Percentiles rank a stretch among this genome's conserved stretches.
Conservation (phyloP, 1,139 yeast genomes). For the Suhomyces ambrosiae region DNA sequence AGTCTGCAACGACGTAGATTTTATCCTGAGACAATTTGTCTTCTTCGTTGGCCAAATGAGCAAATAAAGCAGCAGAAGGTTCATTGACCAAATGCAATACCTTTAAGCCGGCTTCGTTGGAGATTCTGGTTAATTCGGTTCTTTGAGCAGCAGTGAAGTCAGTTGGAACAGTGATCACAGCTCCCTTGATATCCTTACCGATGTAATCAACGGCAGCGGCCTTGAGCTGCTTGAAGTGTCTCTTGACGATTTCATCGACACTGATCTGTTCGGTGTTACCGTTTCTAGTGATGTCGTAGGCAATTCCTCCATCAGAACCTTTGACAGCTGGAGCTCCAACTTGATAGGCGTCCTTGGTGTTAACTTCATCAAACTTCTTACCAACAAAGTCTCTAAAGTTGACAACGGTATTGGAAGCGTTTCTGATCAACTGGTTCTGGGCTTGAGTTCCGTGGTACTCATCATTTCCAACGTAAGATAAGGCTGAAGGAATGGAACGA, state of each 20-base stretch:
- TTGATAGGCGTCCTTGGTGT: conserved; percentile 54
- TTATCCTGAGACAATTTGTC: conserved; percentile 67
- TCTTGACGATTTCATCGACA: conserved; percentile 75
- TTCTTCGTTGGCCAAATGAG: conserved; percentile 62
- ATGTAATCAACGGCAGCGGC: conserved; percentile 91
- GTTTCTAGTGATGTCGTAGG: conserved; percentile 60
- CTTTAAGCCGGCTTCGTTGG: conserved; percentile 72
- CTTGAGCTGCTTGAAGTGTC: conserved; percentile 83
- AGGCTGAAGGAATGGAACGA: conserved; percentile 90
- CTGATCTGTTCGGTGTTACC: conserved; percentile 51
- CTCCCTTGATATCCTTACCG: conserved; percentile 80
- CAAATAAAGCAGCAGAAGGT: conserved; percentile 89
- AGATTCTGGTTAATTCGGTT: conserved; percentile 59
- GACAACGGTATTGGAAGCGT: conserved; percentile 81
- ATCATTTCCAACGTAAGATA: conserved; percentile 89
- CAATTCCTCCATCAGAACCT: conserved; percentile 63
- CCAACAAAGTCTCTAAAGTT: conserved; percentile 96
- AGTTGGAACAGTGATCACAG: conserved; percentile 89
- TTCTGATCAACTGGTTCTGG: conserved; percentile 85
- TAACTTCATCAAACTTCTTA: conserved; percentile 66
- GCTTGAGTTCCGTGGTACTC: conserved; percentile 99
- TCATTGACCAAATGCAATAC: conserved; percentile 89
- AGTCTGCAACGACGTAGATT: conserved; percentile 89
- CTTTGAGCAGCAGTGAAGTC: conserved; percentile 79
- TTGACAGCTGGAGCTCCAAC: conserved; percentile 77